Evolutionary conservation across 257 asterid species (phyloP).

Genomic region (Plantago elongata): DNA sequence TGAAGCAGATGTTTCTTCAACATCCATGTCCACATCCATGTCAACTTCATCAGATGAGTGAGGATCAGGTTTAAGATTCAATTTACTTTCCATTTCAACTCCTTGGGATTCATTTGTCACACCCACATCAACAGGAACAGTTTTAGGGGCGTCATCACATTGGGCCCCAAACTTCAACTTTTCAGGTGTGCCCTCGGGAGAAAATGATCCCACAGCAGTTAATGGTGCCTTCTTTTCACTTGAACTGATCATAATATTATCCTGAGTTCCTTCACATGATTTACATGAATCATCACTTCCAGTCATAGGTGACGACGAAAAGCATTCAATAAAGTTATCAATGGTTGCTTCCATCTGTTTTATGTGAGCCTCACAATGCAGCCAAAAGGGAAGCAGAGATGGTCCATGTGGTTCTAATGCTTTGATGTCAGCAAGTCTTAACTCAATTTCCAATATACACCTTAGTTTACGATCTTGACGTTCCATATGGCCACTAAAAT

Average conservation of each 20-base stretch:
- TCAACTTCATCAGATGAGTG: conserved; percentile 66
- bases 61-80: conserved; percentile 25
- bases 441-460: conserved; percentile 58
- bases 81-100: conserved; percentile 30
- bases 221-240: conserved; percentile 24
- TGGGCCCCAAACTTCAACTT: conserved; percentile 29
- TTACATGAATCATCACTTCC: conserved; percentile 35
- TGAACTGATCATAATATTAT: conserved; percentile 27
- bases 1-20: conserved; percentile 61
- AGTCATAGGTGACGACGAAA: conserved; percentile 26
- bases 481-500: conserved; percentile 37
- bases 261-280: conserved; percentile 25
- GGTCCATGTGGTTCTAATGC: conserved; percentile 63
- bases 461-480: conserved; percentile 36
- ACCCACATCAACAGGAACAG: conserved; percentile 26
- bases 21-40: conserved; percentile 99
- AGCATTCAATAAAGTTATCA: conserved; percentile 25
- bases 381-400: conserved; percentile 75
- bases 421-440: conserved; percentile 67
- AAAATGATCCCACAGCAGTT: conserved; percentile 24
- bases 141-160: conserved; percentile 21
- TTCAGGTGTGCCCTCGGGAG: conserved; percentile 24
- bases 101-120: conserved; percentile 29
- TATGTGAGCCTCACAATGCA: conserved; percentile 58
- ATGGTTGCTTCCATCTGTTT: conserved; percentile 53